Evolutionary conservation across 2,329 filamentous ascomycete species (phyloP).

Genomic region (Stachybotrys elegans): DNA sequence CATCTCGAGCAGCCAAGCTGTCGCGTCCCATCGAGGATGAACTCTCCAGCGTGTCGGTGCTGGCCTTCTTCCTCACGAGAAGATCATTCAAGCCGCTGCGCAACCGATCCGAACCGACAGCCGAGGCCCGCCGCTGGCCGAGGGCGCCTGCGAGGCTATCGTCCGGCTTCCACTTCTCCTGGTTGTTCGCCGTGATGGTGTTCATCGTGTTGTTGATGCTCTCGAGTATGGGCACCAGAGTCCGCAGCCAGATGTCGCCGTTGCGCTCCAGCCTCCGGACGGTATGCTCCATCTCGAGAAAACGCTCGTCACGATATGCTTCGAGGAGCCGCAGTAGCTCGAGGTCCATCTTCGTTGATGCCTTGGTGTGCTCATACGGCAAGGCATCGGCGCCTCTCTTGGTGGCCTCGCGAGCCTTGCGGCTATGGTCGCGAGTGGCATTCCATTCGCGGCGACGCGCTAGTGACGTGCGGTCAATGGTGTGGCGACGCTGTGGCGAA

Average conservation of each 20-base stretch:
- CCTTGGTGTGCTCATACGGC: conserved; percentile 15
- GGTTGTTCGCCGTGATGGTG: background rate
- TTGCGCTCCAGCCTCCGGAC: conserved; percentile 41
- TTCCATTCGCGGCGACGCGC: conserved; percentile 29
- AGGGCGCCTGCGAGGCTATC: too few relatives aligned
- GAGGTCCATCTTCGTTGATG: conserved; percentile 20
- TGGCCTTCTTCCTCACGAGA: too few relatives aligned
- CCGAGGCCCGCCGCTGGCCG: too few relatives aligned
- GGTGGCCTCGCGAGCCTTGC: conserved; percentile 15
- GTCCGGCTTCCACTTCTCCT: background rate
- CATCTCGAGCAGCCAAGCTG: too few relatives aligned
- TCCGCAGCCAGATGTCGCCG: conserved; percentile 38
- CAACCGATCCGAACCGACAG: too few relatives aligned
- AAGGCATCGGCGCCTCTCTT: conserved; percentile 16
- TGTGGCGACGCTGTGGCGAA: conserved; percentile 15
- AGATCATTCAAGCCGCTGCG: too few relatives aligned
- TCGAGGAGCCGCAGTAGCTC: conserved; percentile 34
- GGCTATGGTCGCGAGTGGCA: conserved; percentile 20
- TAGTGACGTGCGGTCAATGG: conserved; percentile 23
- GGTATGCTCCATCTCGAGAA: conserved; percentile 42
- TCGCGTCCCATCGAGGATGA: too few relatives aligned
- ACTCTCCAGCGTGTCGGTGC: too few relatives aligned
- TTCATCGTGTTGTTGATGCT: conserved; percentile 34
- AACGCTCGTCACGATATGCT: conserved; percentile 33
- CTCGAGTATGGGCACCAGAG: conserved; percentile 39